These are phyloP conservation scores for Pestalotiopsis sp. DNA, from an alignment of 2,329 filamentous ascomycete genomes.

Conservation along the genomic window DNA sequence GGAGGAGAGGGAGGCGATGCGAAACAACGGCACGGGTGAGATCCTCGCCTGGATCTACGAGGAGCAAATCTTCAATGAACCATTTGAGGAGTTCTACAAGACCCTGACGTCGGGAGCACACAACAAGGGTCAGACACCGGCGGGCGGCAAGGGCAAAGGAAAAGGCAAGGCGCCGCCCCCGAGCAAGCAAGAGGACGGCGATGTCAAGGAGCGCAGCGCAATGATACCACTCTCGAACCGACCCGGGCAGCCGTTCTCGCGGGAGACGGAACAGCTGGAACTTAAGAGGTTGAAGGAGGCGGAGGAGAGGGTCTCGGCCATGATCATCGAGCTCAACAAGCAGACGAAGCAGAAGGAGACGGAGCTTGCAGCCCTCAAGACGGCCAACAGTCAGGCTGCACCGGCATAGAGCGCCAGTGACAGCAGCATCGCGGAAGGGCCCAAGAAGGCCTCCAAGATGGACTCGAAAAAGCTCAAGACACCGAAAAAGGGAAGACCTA, in stretches of 20 bases:
- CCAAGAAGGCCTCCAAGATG: too few relatives aligned
- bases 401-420: conserved; percentile 11
- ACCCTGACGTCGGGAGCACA: conserved; percentile 75
- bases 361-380: conserved; percentile 62
- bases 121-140: conserved; percentile 44
- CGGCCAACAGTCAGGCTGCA: conserved; percentile 48
- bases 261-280: conserved; percentile 68
- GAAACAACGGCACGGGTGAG: conserved; percentile 61
- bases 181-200: conserved; percentile 34
- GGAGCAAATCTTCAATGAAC: conserved; percentile 96
- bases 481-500: conserved; percentile 18
- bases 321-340: conserved; percentile 60
- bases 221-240: conserved; percentile 72
- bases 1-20: conserved; percentile 66
- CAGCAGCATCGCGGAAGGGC: not conserved
- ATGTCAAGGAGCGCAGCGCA: conserved; percentile 64
- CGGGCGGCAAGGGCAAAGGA: conserved; percentile 53
- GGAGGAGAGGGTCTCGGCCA: conserved; percentile 63
- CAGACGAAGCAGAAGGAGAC: conserved; percentile 68
- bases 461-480: conserved; percentile 21
- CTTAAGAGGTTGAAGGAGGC: conserved; percentile 65
- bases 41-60: conserved; percentile 85
- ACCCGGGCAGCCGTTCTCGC: conserved; percentile 73
- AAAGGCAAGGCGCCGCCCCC: conserved; percentile 47
- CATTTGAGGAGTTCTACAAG: conserved; percentile 89